Base-by-base conservation (phyloP, 1,284 basidiomycete genomes). In the Apiotrichum montevideense region DNA sequence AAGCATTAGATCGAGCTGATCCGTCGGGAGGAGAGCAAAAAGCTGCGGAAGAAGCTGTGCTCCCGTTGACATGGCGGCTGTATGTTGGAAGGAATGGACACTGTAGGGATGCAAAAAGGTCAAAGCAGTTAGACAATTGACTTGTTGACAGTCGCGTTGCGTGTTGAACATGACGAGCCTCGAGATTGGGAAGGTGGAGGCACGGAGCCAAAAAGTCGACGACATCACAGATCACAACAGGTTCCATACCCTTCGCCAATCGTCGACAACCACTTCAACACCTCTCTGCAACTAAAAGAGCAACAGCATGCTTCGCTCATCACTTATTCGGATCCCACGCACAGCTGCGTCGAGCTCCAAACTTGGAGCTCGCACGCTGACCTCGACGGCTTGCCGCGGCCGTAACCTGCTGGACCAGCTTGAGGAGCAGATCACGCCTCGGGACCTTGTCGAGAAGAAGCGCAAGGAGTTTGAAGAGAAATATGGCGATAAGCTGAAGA, bases 401-500 rank as follows among this genome's bases (percentile, higher is more conserved):
- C 35, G 58, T 58, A 65, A 73, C 56, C 37, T 70, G n/a, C 45
- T 69, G 29, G 46, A 54, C 14, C 65, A 72, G 39, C 56, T 72
- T 29, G 67, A 70, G 46, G 66, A 72, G 52, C 59, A 64, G 49
- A 54, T 75, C 6, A 68, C 72, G 34, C 68, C 74, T 3, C 63
- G 75, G n/a, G 74, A 74, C 54, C 52, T 70, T 11, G 68, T 78
- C 48, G 77, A 76, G 59, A 52, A 60, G 37, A 73, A 74, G 57
- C 61, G 67, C 32, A 71, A 69, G 51, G 68, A 63, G 49, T 71
- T 72, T 47, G 75, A 77, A 58, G 71, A 62, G 7, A 77, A 76
- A 64, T 78, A 78, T 59, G 71, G 67, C 2, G 69, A 73, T 35
- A 75, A 75, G 62, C 62, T 78, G 40, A 74, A 71, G 61, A 58